These are phyloP conservation scores for Ustilago esculenta DNA, from an alignment of 1,284 basidiomycete species.

Conservation along the genomic window DNA sequence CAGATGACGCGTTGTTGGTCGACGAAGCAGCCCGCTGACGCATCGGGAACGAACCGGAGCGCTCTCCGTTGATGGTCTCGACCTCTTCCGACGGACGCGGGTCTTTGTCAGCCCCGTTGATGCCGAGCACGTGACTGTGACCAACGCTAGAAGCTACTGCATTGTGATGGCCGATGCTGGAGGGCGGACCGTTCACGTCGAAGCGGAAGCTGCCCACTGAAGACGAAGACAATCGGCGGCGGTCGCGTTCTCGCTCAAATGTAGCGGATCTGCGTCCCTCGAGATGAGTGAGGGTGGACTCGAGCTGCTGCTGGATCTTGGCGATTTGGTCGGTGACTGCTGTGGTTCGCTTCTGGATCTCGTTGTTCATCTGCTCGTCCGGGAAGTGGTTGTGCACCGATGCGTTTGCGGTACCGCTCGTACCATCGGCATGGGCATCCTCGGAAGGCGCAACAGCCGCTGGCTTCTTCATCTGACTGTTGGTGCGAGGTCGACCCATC, in stretches of 20 bases:
- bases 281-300: slow-evolving; percentile 57
- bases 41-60: slow-evolving; percentile 2
- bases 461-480: slow-evolving; percentile 18
- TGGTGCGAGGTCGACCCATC: slow-evolving; percentile 31
- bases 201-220: slow-evolving; percentile 41
- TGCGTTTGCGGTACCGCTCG: slow-evolving; percentile 10
- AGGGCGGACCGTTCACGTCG: slow-evolving; percentile 36
- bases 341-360: slow-evolving; percentile 58
- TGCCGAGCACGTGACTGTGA: slow-evolving; percentile 16
- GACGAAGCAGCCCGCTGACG: slow-evolving; percentile 27
- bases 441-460: slow-evolving; percentile 6
- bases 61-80: slow-evolving; percentile 37
- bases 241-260: slow-evolving; percentile 42
- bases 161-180: slow-evolving; percentile 51
- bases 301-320: slow-evolving; percentile 62
- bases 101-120: not conserved
- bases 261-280: slow-evolving; percentile 55
- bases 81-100: slow-evolving; percentile 23
- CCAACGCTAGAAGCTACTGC: slow-evolving; percentile 32
- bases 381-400: slow-evolving; percentile 52
- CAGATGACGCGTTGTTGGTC: slow-evolving; percentile 5
- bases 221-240: slow-evolving; percentile 36
- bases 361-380: slow-evolving; percentile 64
- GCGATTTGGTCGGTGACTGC: slow-evolving; percentile 61
- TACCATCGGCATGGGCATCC: slow-evolving; percentile 10